Evolutionary conservation across 192 early-diverging fungal genomes (phyloP), one percentile per base, ranked within the genome.

Genomic region (Physocladia obscura): DNA sequence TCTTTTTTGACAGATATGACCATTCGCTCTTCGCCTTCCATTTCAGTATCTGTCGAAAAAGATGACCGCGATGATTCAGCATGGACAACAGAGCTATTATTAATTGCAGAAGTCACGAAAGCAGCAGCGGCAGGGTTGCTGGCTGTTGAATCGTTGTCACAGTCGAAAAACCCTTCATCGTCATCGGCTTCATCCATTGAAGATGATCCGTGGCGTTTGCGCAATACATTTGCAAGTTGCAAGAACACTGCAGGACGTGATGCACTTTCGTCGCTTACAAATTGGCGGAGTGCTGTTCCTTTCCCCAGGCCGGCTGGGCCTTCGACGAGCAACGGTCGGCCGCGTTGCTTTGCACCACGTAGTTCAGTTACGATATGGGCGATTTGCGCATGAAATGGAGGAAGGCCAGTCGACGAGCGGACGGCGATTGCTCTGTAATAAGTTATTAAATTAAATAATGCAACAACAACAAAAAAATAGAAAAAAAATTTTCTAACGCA

Each of bases 301-400:
- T 79, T 79, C 29, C 78, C 78, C 17, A 79, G 54, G 0, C 78
- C 78, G 5, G 74, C 70, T 1, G 71, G 67, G 4, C 78, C 78
- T 47, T 79, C 78, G 21, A 79, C 44, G 11, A 79, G 63, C n/a
- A 79, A 31, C 4, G 62, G 70, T 22, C 39, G 32, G 24, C 61
- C 67, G 0, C 34, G 57, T 35, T 31, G 30, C 49, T 69, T 76
- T 13, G 51, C 51, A 6, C 13, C 24, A 24, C 50, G 47, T n/a
- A 79, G 51, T 49, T 79, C 67, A 15, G 19, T 17, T 3, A 74
- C 37, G 37, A 79, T 75, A 35, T 79, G 71, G 1, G 49, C 48
- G 32, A 63, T 67, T 61, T 79, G 78, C 2, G 65, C 56, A 32
- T 49, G 34, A 56, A 79, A 78, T 19, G 59, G 61, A 13, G 79